Conservation (phyloP, 371 early-diverging fungal species). For the Mucor saturninus region DNA sequence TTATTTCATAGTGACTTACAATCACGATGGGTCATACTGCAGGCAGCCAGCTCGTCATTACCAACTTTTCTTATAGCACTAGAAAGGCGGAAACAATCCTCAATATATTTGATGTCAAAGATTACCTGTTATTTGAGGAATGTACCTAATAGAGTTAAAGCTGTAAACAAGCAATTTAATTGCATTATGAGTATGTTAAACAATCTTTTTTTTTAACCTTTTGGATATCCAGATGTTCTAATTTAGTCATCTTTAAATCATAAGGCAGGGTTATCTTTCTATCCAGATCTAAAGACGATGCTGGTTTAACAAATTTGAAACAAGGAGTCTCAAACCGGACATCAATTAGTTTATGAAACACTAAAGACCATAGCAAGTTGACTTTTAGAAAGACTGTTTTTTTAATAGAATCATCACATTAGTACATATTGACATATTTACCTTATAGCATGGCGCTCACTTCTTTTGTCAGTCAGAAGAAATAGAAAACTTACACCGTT, state of each 20-base stretch:
- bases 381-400: not conserved
- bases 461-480: too few species aligned
- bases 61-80: slow-evolving; percentile 7
- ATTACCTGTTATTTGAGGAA: slow-evolving; percentile 1
- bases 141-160: not conserved
- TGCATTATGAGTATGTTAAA: too few species aligned
- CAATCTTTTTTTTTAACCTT: too few species aligned
- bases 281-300: not conserved
- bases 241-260: not conserved
- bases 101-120: slow-evolving; percentile 6
- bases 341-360: not conserved
- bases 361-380: slow-evolving; percentile 11
- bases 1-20: slow-evolving; percentile 9
- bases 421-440: not conserved
- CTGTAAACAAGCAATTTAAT: not conserved
- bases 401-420: not conserved
- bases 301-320: slow-evolving; percentile 9
- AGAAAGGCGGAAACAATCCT: slow-evolving; percentile 7
- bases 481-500: too few species aligned
- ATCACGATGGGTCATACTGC: slow-evolving; percentile 22
- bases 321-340: slow-evolving; percentile 4
- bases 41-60: slow-evolving; percentile 16
- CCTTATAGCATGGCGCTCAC: too few species aligned
- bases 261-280: not conserved
- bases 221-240: slow-evolving; percentile 1